Base-by-base conservation (phyloP, 2,329 filamentous ascomycete genomes). In the Colletotrichum trifolii region DNA sequence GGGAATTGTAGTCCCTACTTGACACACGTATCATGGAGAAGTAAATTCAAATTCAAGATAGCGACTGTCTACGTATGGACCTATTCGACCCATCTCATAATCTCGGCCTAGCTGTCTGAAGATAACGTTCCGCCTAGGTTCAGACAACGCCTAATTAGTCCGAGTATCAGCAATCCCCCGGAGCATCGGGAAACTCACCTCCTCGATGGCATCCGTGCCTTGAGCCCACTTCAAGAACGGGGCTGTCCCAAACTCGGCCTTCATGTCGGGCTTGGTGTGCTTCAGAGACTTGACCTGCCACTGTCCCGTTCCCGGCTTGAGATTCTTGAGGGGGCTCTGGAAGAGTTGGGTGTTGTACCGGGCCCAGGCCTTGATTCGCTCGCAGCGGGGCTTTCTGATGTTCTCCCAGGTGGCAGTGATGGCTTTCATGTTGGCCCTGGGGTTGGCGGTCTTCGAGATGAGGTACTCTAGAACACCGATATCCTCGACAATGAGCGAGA, bases 361-460 rank as follows among this genome's bases (percentile, higher is more conserved):
- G 9, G 69, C 59, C 54, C 64, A 71, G 2, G 56, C 66, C 47
- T 70, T 70, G 46, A 70, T 65, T 0, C 69, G 58, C 2, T 71
- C 69, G 11, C 61, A 68, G n/a, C 69, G 57, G 11, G 68, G 48
- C 55, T 69, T 70, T 33, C 69, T 57, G 49, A 69, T 60, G 6
- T 60, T 52, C 40, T 71, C 66, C 69, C 69, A 71, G 46, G 12
- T 13, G 47, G 68, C 42, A 0, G 39, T 54, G 52, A 54, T 35
- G 6, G 38, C n/a, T 35, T 13, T 33, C 11, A 9, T 8, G 25
- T 54, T 8, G 0, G 12, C 25, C 0, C 8, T n/a, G 0, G 52
- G 52, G 0, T 54, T 25, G 39, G 52, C 17, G 2, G 2, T 17
- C 0, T 13, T n/a, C 15, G 38, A 54, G 34, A 54, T 54, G 12